Evolutionary conservation across 352 stramenopile genomes (phyloP).

Genomic region (Halophytophthora batemanensis): DNA sequence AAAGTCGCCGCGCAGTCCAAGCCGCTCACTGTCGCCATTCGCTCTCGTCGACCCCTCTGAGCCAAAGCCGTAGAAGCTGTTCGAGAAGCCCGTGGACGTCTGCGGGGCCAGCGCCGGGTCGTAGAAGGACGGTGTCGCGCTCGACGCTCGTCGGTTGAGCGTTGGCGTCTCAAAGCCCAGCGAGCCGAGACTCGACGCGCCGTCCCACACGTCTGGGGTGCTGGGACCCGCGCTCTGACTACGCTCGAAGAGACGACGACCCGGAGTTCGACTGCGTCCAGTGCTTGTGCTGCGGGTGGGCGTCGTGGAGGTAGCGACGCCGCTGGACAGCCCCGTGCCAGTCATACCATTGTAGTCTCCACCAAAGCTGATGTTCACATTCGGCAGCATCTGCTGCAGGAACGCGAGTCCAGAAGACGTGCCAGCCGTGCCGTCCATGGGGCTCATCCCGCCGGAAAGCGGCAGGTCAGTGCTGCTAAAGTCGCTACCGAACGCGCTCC

Average conservation of each 20-base stretch:
- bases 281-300: constrained; percentile 13
- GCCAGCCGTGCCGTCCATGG: constrained; percentile 11
- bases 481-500: constrained; percentile 29
- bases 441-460: constrained; percentile 7
- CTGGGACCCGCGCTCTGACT: constrained; percentile 23
- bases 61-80: constrained; percentile 34
- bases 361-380: constrained; percentile 88
- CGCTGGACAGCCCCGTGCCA: constrained; percentile 5
- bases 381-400: constrained; percentile 85
- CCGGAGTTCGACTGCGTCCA: constrained; percentile 10
- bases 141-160: constrained; percentile 16
- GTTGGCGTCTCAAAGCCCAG: constrained; percentile 24
- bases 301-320: constrained; percentile 5
- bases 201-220: constrained; percentile 25
- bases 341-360: constrained; percentile 48
- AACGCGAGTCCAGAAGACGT: constrained; percentile 58
- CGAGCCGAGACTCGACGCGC: constrained; percentile 23
- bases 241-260: constrained; percentile 38
- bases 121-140: constrained; percentile 33
- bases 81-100: constrained; percentile 25
- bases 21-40: constrained; percentile 26
- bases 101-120: constrained; percentile 51
- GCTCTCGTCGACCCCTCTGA: constrained; percentile 21
- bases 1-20: constrained; percentile 28
- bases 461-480: constrained; percentile 24